Base-by-base conservation (phyloP, 108 stramenopile species). In the Chaetoceros muelleri region DNA sequence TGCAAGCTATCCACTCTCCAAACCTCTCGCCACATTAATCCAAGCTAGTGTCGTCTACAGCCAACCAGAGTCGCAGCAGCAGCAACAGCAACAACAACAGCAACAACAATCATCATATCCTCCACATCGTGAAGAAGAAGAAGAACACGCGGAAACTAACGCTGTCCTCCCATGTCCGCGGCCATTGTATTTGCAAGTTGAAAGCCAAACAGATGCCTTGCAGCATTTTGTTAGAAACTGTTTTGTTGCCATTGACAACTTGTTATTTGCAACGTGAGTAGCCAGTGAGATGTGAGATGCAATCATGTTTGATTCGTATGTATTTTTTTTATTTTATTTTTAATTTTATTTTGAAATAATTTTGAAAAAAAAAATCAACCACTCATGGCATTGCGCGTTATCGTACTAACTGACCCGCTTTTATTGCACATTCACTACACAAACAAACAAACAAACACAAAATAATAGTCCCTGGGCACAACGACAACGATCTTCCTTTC, bases 81-180 rank as follows among this genome's bases (percentile, higher is more conserved):
- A n/a, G n/a, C n/a, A n/a, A n/a, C n/a, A n/a, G n/a, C n/a, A n/a
- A n/a, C n/a, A n/a, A n/a, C n/a, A n/a, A n/a, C n/a, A n/a, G n/a
- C n/a, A n/a, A n/a, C n/a, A n/a, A n/a, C n/a, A n/a, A n/a, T n/a
- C n/a, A n/a, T n/a, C n/a, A n/a, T n/a, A n/a, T n/a, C 44, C 18
- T 18, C 44, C 18, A 17, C 44, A 17, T 45, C 18, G 44, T 18
- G 18, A 45, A 45, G 18, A 45, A 45, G 34, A 40, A 40, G 34
- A 40, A 40, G 34, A 40, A n/a, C n/a, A n/a, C n/a, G n/a, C n/a
- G n/a, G 25, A 51, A 51, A 51, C 49, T 51, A 10, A 5, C 49
- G 5, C 10, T 16, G 23, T 26, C 25, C 23, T 16, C 16, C 23
- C 5, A 25, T 26, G n/a, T n/a, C n/a, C n/a, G n/a, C n/a, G n/a